phyloP scores from a whole-genome alignment of 768 basidiomycete species.

The Panellus pusillus region DNA sequence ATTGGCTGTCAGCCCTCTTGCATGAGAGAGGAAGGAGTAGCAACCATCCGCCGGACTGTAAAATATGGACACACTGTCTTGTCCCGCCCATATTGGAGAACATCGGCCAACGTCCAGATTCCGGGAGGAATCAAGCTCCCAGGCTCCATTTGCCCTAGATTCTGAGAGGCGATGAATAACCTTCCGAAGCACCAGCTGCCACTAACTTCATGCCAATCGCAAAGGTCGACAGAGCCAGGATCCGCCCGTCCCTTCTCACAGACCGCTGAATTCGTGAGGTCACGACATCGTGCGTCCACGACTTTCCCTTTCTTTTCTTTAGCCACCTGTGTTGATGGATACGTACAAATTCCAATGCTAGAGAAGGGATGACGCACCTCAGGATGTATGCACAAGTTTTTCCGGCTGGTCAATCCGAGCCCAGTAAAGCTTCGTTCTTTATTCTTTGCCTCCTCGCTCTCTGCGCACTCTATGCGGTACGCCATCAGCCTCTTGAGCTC shows the following conservation, averaged over 20 bases:
- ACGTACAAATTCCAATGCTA: not conserved
- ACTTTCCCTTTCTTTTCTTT: slow-evolving; percentile 99
- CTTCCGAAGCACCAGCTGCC: not conserved
- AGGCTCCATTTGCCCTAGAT: slow-evolving; percentile 76
- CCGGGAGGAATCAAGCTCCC: slow-evolving; percentile 83
- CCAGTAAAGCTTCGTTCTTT: slow-evolving; percentile 87
- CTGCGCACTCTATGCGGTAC: slow-evolving; percentile 74
- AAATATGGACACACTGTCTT: slow-evolving; percentile 94
- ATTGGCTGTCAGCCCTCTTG: slow-evolving; percentile 1
- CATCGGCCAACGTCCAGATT: slow-evolving; percentile 92
- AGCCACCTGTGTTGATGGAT: slow-evolving; percentile 61
- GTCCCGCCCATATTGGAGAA: slow-evolving; percentile 85
- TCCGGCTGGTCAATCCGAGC: slow-evolving; percentile 90
- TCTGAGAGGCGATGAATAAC: slow-evolving; percentile 45
- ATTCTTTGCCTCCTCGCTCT: slow-evolving; percentile 68
- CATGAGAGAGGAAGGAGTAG: slow-evolving; percentile 1
- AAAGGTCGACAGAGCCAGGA: slow-evolving; percentile 89
- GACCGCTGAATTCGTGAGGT: slow-evolving; percentile 82
- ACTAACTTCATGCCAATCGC: slow-evolving; percentile 92
- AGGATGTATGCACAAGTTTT: slow-evolving; percentile 95
- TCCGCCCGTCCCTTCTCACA: slow-evolving; percentile 83
- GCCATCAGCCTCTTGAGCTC: slow-evolving; percentile 93
- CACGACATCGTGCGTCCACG: slow-evolving; percentile 95
- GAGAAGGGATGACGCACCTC: slow-evolving; percentile 56
- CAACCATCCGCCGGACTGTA: slow-evolving; percentile 91